Evolutionary conservation across 2,329 filamentous ascomycete genomes (phyloP).

Genomic region (Aureobasidium lini): DNA sequence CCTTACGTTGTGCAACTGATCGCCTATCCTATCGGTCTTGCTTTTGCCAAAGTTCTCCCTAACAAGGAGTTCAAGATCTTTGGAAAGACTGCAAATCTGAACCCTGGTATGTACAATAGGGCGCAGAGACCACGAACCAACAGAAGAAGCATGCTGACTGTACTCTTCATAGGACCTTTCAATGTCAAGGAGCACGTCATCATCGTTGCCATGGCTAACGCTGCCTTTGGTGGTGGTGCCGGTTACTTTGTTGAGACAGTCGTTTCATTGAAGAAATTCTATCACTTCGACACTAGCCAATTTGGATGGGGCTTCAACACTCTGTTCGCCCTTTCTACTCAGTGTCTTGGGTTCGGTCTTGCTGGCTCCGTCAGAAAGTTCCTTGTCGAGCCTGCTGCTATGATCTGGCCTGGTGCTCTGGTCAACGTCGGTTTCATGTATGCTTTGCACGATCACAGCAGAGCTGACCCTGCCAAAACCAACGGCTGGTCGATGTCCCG

Average conservation of each 20-base stretch:
- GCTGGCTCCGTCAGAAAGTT: constrained; percentile 74
- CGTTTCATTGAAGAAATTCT: constrained; percentile 52
- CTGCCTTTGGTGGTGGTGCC: constrained; percentile 41
- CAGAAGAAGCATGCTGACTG: too few relatives aligned
- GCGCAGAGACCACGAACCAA: too few relatives aligned
- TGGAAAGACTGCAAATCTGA: constrained; percentile 48
- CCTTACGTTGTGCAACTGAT: constrained; percentile 79
- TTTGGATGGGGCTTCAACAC: constrained; percentile 71
- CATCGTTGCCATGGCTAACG: constrained; percentile 37
- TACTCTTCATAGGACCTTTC: constrained; percentile 33
- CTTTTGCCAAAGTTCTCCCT: constrained; percentile 47
- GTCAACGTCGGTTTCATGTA: constrained; percentile 72
- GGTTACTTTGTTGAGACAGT: constrained; percentile 23
- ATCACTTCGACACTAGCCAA: constrained; percentile 56
- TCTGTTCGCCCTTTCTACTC: constrained; percentile 77
- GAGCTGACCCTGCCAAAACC: constrained; percentile 56
- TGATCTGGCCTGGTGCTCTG: constrained; percentile 88
- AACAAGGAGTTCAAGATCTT: constrained; percentile 49
- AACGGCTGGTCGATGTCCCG: constrained; percentile 76
- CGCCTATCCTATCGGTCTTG: constrained; percentile 71
- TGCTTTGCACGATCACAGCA: constrained; percentile 64
- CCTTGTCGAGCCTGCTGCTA: constrained; percentile 74
- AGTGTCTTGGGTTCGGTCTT: constrained; percentile 79
- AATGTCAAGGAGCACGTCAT: constrained; percentile 25
- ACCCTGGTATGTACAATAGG: constrained; percentile 27